Evolutionary conservation across 768 basidiomycete species (phyloP).

Genomic region (Daedalea quercina): DNA sequence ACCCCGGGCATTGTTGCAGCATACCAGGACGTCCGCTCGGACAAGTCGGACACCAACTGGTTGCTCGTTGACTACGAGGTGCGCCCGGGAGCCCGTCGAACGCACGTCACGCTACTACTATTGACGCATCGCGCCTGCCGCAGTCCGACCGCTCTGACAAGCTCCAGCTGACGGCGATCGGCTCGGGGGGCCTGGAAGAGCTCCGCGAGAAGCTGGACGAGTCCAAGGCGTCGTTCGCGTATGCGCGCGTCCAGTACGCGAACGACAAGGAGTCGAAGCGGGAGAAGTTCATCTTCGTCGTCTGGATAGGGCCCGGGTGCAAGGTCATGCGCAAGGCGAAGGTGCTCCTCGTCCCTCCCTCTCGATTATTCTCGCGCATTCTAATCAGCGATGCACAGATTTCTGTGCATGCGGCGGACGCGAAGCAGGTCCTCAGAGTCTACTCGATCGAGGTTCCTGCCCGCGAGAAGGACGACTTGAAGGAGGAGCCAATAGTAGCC

Average conservation of each 20-base stretch:
- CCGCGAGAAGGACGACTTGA: conserved; percentile 74
- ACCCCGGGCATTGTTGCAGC: conserved; percentile 37
- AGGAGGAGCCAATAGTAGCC: conserved; percentile 79
- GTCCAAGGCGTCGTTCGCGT: conserved; percentile 75
- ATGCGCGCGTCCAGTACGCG: conserved; percentile 76
- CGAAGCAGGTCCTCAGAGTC: conserved; percentile 70
- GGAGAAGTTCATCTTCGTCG: conserved; percentile 85
- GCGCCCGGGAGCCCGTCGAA: conserved; percentile 11
- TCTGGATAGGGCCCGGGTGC: conserved; percentile 77
- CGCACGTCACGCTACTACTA: neutral
- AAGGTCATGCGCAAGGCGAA: conserved; percentile 92
- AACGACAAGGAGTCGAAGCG: conserved; percentile 83
- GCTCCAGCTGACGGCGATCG: conserved; percentile 70
- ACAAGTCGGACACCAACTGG: conserved; percentile 89
- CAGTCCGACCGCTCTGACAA: conserved; percentile 76
- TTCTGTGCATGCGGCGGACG: conserved; percentile 86
- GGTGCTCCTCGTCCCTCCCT: conserved; percentile 35
- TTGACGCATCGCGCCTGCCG: neutral
- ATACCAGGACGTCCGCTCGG: conserved; percentile 79
- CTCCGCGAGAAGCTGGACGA: conserved; percentile 67
- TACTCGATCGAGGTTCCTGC: conserved; percentile 90
- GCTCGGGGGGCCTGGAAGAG: conserved; percentile 74
- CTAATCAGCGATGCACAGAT: conserved; percentile 43
- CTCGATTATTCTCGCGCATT: neutral
- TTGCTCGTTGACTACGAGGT: conserved; percentile 85